Evolutionary conservation across 2,329 filamentous ascomycete genomes (phyloP).

Genomic region (Metarhizium album): DNA sequence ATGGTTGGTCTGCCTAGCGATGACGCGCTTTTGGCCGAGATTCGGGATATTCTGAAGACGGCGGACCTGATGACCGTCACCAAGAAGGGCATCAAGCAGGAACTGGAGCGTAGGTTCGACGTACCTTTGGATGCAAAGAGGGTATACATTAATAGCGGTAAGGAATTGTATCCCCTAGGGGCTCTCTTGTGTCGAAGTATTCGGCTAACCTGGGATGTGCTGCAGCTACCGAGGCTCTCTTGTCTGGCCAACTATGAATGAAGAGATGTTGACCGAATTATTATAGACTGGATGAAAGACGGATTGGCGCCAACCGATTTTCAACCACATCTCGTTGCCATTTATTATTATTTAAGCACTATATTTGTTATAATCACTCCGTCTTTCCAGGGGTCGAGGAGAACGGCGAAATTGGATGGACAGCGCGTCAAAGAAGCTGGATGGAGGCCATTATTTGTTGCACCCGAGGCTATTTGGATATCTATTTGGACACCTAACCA

Average conservation of each 20-base stretch:
- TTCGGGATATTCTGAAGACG: slow-evolving; percentile 81
- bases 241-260: slow-evolving; percentile 64
- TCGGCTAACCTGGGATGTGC: neutral
- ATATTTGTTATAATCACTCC: neutral
- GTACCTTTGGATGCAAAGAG: slow-evolving; percentile 78
- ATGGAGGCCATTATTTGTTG: neutral
- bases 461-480: neutral
- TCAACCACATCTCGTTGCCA: neutral
- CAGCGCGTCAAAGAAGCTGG: neutral
- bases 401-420: neutral
- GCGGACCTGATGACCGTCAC: slow-evolving; percentile 96
- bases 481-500: no score
- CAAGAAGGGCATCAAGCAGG: slow-evolving; percentile 94
- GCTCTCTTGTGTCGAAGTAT: slow-evolving; percentile 9
- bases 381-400: slow-evolving; percentile 2
- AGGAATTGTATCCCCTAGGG: slow-evolving; percentile 24
- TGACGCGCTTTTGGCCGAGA: slow-evolving; percentile 84
- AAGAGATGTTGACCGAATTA: neutral
- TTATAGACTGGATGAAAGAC: neutral
- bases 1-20: slow-evolving; percentile 72
- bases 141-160: slow-evolving; percentile 89
- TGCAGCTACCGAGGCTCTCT: slow-evolving; percentile 63
- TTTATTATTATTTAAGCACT: no score
- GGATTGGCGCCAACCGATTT: neutral
- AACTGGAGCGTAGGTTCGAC: slow-evolving; percentile 84